Percentiles rank a stretch among this genome's conserved stretches.
Evolutionary conservation across 1,139 yeast species (phyloP).

Genomic region (Zygoascus sp.): DNA sequence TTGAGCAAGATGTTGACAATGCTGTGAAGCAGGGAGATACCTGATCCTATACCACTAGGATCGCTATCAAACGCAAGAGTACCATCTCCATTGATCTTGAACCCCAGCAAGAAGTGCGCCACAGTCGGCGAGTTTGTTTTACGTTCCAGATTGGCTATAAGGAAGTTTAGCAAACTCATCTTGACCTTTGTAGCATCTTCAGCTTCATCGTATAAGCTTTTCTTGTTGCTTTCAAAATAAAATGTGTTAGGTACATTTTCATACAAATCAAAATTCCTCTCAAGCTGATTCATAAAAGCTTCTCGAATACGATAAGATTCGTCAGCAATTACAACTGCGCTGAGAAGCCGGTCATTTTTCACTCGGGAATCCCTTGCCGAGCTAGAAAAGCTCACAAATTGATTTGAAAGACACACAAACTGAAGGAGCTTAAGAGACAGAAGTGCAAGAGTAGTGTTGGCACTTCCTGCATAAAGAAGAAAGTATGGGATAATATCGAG

Average conservation of each 20-base stretch:
- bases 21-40: constrained; percentile 52
- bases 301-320: constrained; percentile 64
- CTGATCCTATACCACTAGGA: constrained; percentile 48
- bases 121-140: constrained; percentile 47
- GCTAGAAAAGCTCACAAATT: constrained; percentile 41
- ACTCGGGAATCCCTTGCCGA: constrained; percentile 40
- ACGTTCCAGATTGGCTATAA: constrained; percentile 47
- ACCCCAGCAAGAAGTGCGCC: constrained; percentile 77
- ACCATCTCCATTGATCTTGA: constrained; percentile 43
- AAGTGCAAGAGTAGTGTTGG: constrained; percentile 47
- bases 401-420: constrained; percentile 47
- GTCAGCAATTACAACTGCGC: constrained; percentile 67
- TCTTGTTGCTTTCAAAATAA: constrained; percentile 1
- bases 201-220: not conserved
- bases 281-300: constrained; percentile 69
- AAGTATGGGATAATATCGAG: constrained; percentile 65
- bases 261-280: constrained; percentile 38
- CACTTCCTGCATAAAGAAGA: constrained; percentile 63
- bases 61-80: constrained; percentile 42
- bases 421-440: constrained; percentile 51
- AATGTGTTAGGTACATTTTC: constrained; percentile 18
- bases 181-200: constrained; percentile 38
- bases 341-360: constrained; percentile 60
- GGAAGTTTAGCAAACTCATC: constrained; percentile 47
- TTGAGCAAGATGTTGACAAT: constrained; percentile 44